phyloP scores from a whole-genome alignment of 805 yeast species.

The Saturnispora kantuleensis region DNA sequence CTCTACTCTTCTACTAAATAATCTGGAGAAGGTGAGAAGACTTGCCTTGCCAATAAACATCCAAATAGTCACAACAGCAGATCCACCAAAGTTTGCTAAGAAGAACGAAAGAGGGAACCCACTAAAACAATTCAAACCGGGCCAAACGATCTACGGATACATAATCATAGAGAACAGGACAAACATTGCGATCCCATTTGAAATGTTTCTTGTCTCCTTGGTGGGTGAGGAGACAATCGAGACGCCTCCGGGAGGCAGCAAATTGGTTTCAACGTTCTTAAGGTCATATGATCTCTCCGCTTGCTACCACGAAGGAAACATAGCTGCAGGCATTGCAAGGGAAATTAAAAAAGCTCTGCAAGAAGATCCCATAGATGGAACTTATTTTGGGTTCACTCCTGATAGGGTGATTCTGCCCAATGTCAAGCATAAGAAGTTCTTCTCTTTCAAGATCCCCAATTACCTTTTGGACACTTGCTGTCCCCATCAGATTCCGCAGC shows the following conservation, averaged over 20 bases:
- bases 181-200: conserved; percentile 38
- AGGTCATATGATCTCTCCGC: conserved; percentile 45
- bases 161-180: conserved; percentile 34
- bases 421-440: conserved; percentile 42
- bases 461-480: conserved; percentile 44
- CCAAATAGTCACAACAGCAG: conserved; percentile 30
- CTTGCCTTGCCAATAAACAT: conserved; percentile 20
- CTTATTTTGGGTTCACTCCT: conserved; percentile 33
- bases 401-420: conserved; percentile 38
- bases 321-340: conserved; percentile 11
- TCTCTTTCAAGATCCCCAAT: conserved; percentile 46
- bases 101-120: conserved; percentile 23
- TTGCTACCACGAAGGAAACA: conserved; percentile 34
- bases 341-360: neutral
- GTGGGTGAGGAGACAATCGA: conserved; percentile 36
- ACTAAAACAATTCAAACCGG: conserved; percentile 50
- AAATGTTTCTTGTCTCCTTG: conserved; percentile 49
- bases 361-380: conserved; percentile 18
- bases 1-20: conserved; percentile 18
- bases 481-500: conserved; percentile 30
- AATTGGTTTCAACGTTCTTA: conserved; percentile 27
- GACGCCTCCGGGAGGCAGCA: conserved; percentile 2
- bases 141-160: conserved; percentile 58
- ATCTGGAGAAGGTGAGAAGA: conserved; percentile 18
- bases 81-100: conserved; percentile 26